A percentile compares a stretch with the other conserved stretches of the same genome.
These are phyloP conservation scores for Striga asiatica DNA, from an alignment of 257 asterid species.

Conservation along the genomic window DNA sequence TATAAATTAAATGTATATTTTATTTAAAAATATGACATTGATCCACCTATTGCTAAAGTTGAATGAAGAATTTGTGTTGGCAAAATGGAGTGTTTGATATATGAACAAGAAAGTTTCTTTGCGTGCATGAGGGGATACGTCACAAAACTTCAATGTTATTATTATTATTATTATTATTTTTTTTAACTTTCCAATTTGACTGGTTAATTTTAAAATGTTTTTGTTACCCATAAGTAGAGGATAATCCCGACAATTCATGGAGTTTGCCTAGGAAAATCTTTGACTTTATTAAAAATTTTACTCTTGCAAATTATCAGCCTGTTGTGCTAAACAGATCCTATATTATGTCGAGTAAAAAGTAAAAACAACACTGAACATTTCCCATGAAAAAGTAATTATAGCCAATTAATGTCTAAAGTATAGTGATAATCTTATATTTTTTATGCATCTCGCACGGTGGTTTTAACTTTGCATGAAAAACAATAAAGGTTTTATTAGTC, in stretches of 20 bases:
- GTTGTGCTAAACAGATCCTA: slow-evolving; percentile 17
- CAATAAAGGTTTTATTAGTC: not conserved
- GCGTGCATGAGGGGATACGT: slow-evolving; percentile 37
- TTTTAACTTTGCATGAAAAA: slow-evolving; percentile 9
- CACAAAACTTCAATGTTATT: not conserved
- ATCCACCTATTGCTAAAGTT: no score
- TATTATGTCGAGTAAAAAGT: slow-evolving; percentile 10
- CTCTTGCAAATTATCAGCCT: not conserved
- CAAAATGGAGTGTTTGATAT: slow-evolving; percentile 16
- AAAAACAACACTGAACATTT: slow-evolving; percentile 12
- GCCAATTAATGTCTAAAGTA: not conserved
- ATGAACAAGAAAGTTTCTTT: slow-evolving; percentile 16
- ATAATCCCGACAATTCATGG: not conserved
- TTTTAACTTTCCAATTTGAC: not conserved
- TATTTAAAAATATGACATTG: no score
- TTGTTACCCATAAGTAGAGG: slow-evolving; percentile 2
- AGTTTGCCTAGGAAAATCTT: slow-evolving; percentile 11
- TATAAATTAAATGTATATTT: no score
- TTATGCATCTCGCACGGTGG: slow-evolving; percentile 15
- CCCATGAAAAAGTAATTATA: not conserved
- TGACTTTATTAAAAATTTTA: slow-evolving; percentile 8
- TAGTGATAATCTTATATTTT: not conserved
- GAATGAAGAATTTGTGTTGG: no score
- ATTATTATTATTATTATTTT: no score
- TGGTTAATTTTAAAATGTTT: not conserved